Evolutionary conservation across 805 yeast species (phyloP).

Genomic region (Barnettozyma pratensis): DNA sequence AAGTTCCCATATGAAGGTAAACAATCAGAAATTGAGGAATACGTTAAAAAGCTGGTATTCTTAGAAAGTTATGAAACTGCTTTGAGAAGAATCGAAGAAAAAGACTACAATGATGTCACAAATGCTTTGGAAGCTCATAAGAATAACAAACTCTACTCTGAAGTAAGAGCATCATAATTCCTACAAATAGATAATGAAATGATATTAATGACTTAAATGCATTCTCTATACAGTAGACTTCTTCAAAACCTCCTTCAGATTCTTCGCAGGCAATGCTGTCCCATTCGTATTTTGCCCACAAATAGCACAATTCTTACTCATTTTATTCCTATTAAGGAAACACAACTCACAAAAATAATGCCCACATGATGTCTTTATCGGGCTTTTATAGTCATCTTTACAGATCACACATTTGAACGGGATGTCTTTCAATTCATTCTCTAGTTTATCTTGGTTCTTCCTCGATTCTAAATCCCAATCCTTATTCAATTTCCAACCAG

Average conservation of each 20-base stretch:
- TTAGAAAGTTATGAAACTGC: constrained; percentile 15
- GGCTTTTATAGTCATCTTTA: constrained; percentile 44
- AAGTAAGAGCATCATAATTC: constrained; percentile 1
- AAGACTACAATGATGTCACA: constrained; percentile 1
- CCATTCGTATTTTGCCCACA: constrained; percentile 63
- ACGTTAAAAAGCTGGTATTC: constrained; percentile 12
- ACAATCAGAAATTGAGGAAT: constrained; percentile 5
- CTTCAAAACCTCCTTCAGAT: constrained; percentile 25
- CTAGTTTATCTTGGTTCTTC: constrained; percentile 22
- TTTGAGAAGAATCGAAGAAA: constrained; percentile 6
- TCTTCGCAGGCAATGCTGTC: constrained; percentile 46
- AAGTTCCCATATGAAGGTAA: not conserved
- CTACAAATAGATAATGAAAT: not conserved
- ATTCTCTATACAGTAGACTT: not conserved
- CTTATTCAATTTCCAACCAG: constrained; percentile 57
- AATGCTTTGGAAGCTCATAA: constrained; percentile 1
- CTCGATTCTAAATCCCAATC: constrained; percentile 56
- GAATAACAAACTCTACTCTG: constrained; percentile 1
- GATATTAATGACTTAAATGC: not conserved
- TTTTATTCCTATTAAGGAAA: constrained; percentile 43
- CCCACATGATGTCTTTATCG: constrained; percentile 54
- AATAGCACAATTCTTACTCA: constrained; percentile 43
- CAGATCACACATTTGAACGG: constrained; percentile 66
- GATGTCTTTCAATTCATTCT: constrained; percentile 27
- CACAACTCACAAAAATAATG: constrained; percentile 65